Evolutionary conservation across 2,329 filamentous ascomycete species (phyloP).

Genomic region (Pseudogymnoascus sp.): DNA sequence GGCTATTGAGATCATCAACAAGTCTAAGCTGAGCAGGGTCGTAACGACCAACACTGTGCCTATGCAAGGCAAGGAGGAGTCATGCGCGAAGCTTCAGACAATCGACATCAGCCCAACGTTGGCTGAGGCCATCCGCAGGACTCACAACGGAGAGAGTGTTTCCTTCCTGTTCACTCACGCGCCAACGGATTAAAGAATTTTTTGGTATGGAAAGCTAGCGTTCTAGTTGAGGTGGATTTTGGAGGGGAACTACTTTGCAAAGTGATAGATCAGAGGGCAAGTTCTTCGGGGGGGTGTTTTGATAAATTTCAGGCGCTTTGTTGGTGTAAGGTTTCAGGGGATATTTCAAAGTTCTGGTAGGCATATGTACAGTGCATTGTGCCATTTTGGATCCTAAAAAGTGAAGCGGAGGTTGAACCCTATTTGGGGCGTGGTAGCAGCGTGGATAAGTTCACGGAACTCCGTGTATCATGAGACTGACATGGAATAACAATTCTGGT

Average conservation of each 20-base stretch:
- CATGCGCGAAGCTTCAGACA: constrained; percentile 74
- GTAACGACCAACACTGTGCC: constrained; percentile 90
- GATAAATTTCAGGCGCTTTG: constrained; percentile 7
- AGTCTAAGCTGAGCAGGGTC: constrained; percentile 65
- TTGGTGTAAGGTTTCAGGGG: constrained; percentile 5
- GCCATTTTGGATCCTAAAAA: constrained; percentile 6
- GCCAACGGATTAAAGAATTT: constrained; percentile 37
- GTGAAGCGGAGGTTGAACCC: background rate
- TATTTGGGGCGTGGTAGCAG: background rate
- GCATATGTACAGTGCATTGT: constrained; percentile 1
- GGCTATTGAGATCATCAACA: constrained; percentile 74
- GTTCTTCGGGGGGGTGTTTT: background rate
- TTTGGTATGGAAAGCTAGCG: constrained; percentile 3
- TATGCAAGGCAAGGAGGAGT: constrained; percentile 69
- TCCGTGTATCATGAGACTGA: background rate
- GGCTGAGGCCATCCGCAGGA: constrained; percentile 62
- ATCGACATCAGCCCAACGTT: constrained; percentile 86
- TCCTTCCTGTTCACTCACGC: constrained; percentile 64
- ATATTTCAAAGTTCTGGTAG: constrained; percentile 5
- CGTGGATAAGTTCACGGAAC: background rate
- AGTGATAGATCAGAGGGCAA: background rate
- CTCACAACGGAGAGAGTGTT: constrained; percentile 61
- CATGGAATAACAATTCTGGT: background rate
- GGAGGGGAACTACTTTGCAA: background rate
- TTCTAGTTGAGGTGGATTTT: background rate